Conservation (phyloP, 768 basidiomycete genomes). For the Kwoniella sp. region DNA sequence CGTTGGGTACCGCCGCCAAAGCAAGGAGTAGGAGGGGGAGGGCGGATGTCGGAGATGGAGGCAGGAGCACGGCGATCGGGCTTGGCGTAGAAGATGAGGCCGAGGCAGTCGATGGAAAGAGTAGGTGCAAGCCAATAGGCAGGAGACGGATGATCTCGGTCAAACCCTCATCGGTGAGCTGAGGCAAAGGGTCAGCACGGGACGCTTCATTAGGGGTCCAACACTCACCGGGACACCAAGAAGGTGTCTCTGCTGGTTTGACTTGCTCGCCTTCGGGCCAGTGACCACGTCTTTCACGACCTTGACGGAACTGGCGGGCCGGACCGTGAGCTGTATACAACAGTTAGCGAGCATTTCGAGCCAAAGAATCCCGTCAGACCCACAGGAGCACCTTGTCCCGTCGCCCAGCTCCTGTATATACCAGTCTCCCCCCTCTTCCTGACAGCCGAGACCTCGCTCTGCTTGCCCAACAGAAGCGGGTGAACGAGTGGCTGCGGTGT, state of each 20-base stretch:
- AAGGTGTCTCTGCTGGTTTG: conserved; percentile 23
- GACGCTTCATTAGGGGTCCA: neutral
- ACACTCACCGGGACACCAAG: conserved; percentile 24
- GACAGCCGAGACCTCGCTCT: conserved; percentile 81
- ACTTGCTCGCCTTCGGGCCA: conserved; percentile 6
- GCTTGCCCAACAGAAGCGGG: conserved; percentile 85
- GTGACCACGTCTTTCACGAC: conserved; percentile 32
- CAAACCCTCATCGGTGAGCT: conserved; percentile 53
- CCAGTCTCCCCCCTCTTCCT: conserved; percentile 78
- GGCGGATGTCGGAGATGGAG: conserved; percentile 53
- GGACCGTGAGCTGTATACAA: conserved; percentile 42
- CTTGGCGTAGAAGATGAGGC: conserved; percentile 52
- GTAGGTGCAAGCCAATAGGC: conserved; percentile 54
- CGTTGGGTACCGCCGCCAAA: conserved; percentile 18
- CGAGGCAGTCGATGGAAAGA: conserved; percentile 69
- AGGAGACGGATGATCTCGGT: conserved; percentile 22
- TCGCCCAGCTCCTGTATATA: conserved; percentile 84
- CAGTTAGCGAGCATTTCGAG: no score
- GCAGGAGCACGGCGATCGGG: conserved; percentile 62
- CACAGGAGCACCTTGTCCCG: conserved; percentile 60
- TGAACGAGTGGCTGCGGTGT: conserved; percentile 61
- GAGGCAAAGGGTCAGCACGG: conserved; percentile 50
- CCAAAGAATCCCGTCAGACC: no score
- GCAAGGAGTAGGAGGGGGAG: conserved; percentile 48
- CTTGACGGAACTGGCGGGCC: conserved; percentile 44